phyloP scores from a whole-genome alignment of 176 grass and related monocot genomes.

The Echinochloa phyllopogon region DNA sequence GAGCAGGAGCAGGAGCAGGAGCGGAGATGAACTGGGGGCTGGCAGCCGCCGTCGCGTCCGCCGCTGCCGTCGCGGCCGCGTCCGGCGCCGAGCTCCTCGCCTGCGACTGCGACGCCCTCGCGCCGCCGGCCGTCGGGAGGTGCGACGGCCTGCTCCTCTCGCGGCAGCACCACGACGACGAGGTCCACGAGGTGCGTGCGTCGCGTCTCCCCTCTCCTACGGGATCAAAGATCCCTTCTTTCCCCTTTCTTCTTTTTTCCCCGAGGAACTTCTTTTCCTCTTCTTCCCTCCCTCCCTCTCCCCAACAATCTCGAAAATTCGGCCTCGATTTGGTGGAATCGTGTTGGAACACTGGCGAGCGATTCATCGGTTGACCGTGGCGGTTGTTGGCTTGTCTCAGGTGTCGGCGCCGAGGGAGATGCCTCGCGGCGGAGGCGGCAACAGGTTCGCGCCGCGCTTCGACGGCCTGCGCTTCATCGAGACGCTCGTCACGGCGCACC shows the following conservation, averaged over 20 bases:
- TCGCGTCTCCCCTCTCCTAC: not conserved
- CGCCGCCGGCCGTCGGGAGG: conserved; percentile 24
- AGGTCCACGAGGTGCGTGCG: conserved; percentile 32
- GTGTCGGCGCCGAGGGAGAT: not conserved
- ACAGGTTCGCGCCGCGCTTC: conserved; percentile 57
- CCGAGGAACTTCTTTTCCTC: too few relatives aligned
- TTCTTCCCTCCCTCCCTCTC: not conserved
- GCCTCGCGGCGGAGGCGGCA: not conserved
- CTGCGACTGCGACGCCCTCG: conserved; percentile 36
- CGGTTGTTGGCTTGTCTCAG: not conserved
- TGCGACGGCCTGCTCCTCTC: conserved; percentile 40
- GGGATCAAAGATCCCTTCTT: not conserved
- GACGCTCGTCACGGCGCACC: conserved; percentile 63
- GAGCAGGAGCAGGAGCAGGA: not conserved
- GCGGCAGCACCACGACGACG: conserved; percentile 31
- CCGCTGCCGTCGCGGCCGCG: conserved; percentile 47
- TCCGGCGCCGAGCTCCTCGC: conserved; percentile 53
- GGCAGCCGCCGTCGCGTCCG: conserved; percentile 45
- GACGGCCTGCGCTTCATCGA: conserved; percentile 63
- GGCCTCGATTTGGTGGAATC: not conserved
- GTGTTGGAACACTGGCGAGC: not conserved
- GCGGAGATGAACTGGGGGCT: conserved; percentile 50
- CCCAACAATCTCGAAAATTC: not conserved
- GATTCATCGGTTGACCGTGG: not conserved
- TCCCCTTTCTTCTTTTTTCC: too few relatives aligned